phyloP scores from a whole-genome alignment of 1,284 basidiomycete species.

The Chalciporus sp. region DNA sequence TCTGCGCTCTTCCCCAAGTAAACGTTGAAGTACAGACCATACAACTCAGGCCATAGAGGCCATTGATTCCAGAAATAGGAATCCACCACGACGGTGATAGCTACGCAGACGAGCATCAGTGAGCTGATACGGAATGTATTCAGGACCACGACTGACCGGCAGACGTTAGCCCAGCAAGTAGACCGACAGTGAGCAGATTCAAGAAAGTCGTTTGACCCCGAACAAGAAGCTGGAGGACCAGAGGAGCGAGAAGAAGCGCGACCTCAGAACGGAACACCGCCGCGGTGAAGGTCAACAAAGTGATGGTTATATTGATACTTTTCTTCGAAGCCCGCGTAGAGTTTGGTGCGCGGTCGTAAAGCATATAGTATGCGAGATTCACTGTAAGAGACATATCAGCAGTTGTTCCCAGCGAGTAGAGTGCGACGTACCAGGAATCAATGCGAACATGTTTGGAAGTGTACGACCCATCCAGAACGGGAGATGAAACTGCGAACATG shows the following conservation, averaged over 20 bases:
- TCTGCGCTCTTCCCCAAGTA: slow-evolving; percentile 83
- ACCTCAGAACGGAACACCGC: slow-evolving; percentile 86
- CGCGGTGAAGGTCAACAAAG: slow-evolving; percentile 65
- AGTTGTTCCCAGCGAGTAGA: background rate
- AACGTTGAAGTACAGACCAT: slow-evolving; percentile 85
- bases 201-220: slow-evolving; percentile 45
- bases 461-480: slow-evolving; percentile 94
- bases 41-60: slow-evolving; percentile 87
- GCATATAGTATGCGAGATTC: slow-evolving; percentile 60
- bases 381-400: slow-evolving; percentile 36
- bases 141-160: slow-evolving; percentile 49
- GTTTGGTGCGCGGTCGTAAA: slow-evolving; percentile 53
- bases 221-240: slow-evolving; percentile 61
- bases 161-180: slow-evolving; percentile 55
- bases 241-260: slow-evolving; percentile 62
- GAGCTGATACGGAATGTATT: background rate
- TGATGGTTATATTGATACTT: slow-evolving; percentile 43
- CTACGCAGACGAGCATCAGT: slow-evolving; percentile 41
- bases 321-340: slow-evolving; percentile 40
- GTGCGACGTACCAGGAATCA: slow-evolving; percentile 66
- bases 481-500: slow-evolving; percentile 86
- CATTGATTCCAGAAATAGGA: slow-evolving; percentile 83
- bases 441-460: slow-evolving; percentile 91
- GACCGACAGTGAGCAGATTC: slow-evolving; percentile 53
- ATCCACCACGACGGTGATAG: slow-evolving; percentile 69